These are phyloP conservation scores for Paramyrothecium sp. DNA, from an alignment of 2,329 filamentous ascomycete species.

Conservation along the genomic window DNA sequence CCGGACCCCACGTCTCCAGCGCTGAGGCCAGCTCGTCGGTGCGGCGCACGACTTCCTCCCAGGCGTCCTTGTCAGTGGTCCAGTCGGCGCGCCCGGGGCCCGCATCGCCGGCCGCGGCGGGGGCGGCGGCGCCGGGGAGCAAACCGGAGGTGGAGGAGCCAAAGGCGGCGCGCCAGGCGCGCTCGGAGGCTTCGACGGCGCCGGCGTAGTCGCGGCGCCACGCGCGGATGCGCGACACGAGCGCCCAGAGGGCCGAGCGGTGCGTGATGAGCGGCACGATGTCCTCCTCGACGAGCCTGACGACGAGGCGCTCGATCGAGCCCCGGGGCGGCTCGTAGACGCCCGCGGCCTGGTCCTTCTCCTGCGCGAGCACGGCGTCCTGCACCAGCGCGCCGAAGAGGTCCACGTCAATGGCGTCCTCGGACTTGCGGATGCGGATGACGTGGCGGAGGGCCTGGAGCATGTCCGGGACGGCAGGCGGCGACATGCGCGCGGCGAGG, in stretches of 20 bases:
- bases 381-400: constrained; percentile 71
- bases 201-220: constrained; percentile 70
- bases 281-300: constrained; percentile 70
- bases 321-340: constrained; percentile 48
- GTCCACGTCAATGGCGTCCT: constrained; percentile 74
- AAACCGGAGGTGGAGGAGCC: constrained; percentile 47
- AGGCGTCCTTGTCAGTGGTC: constrained; percentile 59
- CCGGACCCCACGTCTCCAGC: constrained; percentile 74
- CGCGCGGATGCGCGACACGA: constrained; percentile 68
- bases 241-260: constrained; percentile 72
- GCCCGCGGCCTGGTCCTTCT: constrained; percentile 24
- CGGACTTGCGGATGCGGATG: constrained; percentile 73
- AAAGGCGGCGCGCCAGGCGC: constrained; percentile 77
- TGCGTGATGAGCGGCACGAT: constrained; percentile 83
- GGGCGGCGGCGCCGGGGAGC: constrained; percentile 36
- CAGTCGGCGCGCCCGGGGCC: constrained; percentile 22
- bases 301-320: constrained; percentile 60
- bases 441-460: constrained; percentile 72
- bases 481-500: constrained; percentile 73
- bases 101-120: constrained; percentile 6
- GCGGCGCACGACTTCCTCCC: constrained; percentile 70
- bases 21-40: constrained; percentile 80
- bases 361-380: constrained; percentile 58
- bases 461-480: constrained; percentile 73
- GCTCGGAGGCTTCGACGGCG: constrained; percentile 82